A percentile compares a stretch with the other conserved stretches of the same genome.
Conservation (phyloP, 345 rosid species). For the Eucalyptus virginea region DNA sequence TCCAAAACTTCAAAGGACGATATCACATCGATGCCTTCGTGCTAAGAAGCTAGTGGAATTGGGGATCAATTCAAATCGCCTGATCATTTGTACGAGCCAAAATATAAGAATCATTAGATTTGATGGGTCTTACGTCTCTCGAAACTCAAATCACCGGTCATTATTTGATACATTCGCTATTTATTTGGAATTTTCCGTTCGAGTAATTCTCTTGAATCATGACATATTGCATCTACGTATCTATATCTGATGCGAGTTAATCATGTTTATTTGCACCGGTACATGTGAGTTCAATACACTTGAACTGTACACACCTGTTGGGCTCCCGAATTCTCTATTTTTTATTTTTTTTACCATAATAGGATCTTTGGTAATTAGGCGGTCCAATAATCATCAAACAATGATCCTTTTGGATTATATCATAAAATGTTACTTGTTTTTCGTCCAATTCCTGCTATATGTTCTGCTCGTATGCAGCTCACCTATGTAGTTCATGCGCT, state of each 20-base stretch:
- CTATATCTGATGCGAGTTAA: background rate
- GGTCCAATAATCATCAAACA: background rate
- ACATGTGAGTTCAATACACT: background rate
- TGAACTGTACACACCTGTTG: fast-evolving
- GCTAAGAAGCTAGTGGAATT: background rate
- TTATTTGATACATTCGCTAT: background rate
- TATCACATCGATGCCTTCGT: background rate
- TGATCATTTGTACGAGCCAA: background rate
- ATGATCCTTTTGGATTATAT: background rate
- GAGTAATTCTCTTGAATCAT: background rate
- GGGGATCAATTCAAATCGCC: background rate
- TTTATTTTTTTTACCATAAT: background rate
- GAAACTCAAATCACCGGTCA: background rate
- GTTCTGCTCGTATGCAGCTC: too few relatives aligned
- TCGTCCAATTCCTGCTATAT: too few relatives aligned
- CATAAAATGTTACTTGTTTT: too few relatives aligned
- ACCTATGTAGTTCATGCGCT: too few relatives aligned
- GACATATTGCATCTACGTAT: background rate
- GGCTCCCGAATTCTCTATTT: background rate
- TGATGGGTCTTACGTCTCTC: background rate
- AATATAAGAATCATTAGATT: background rate
- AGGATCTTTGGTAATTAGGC: background rate
- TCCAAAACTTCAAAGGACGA: background rate
- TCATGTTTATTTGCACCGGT: background rate
- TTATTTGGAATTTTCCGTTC: background rate